Percentiles rank a stretch among this genome's conserved stretches.
These are phyloP conservation scores for Phytophthora litchii DNA, from an alignment of 352 stramenopile genomes.

Conservation along the genomic window DNA sequence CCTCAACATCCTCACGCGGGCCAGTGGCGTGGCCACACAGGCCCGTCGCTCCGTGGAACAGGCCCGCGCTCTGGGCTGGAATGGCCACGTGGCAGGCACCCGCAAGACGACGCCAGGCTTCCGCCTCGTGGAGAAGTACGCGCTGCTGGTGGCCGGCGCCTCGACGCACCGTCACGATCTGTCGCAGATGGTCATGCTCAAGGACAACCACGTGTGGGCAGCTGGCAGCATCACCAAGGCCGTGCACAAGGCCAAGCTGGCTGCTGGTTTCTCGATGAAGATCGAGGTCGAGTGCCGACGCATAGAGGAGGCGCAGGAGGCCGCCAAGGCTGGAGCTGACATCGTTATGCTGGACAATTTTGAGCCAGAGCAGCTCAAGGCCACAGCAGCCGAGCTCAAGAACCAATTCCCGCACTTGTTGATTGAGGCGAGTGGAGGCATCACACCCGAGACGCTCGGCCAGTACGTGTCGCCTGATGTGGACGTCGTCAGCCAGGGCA, in stretches of 20 bases:
- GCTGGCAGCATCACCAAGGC: slow-evolving; percentile 95
- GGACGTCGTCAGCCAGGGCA: slow-evolving; percentile 97
- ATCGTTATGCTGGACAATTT: slow-evolving; percentile 99
- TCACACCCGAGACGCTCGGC: slow-evolving; percentile 94
- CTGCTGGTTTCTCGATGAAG: slow-evolving; percentile 97
- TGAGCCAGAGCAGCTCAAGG: slow-evolving; percentile 90
- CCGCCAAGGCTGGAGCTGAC: slow-evolving; percentile 79
- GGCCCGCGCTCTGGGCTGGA: slow-evolving; percentile 81
- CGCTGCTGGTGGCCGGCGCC: slow-evolving; percentile 94
- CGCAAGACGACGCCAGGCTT: slow-evolving; percentile 99
- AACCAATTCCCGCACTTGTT: slow-evolving; percentile 93
- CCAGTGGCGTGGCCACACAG: slow-evolving; percentile 95
- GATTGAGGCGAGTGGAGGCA: slow-evolving; percentile 98
- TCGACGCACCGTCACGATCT: slow-evolving; percentile 96
- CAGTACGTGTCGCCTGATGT: slow-evolving; percentile 95
- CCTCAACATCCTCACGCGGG: slow-evolving; percentile 96
- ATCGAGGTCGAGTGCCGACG: slow-evolving; percentile 98
- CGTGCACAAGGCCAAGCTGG: slow-evolving; percentile 91
- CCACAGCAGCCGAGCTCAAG: slow-evolving; percentile 93
- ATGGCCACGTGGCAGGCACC: slow-evolving; percentile 95
- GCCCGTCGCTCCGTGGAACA: slow-evolving; percentile 69
- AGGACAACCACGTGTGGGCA: slow-evolving; percentile 99
- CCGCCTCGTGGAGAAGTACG: slow-evolving; percentile 99
- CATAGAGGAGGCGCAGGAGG: slow-evolving; percentile 94
- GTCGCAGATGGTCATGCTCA: slow-evolving; percentile 99